Evolutionary conservation across 305 asterid species (phyloP).

Genomic region (Fraxinus dipetala): DNA sequence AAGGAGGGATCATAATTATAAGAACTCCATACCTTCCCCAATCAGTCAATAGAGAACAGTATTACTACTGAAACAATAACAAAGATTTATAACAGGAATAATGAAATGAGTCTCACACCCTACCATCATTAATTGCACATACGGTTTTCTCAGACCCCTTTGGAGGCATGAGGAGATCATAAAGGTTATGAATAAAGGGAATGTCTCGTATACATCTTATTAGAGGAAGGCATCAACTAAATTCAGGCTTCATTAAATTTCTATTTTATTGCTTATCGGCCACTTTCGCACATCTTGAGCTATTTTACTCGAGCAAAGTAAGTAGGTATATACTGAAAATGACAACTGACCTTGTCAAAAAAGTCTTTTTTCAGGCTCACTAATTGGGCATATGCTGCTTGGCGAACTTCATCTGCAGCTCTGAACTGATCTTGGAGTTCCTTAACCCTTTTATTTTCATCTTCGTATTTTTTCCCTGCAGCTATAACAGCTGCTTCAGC

Average conservation of each 20-base stretch:
- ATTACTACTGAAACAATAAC: not conserved
- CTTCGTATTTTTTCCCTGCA: slow-evolving; percentile 42
- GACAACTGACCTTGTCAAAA: slow-evolving; percentile 44
- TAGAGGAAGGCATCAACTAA: not conserved
- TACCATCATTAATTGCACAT: not conserved
- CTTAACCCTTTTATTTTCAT: slow-evolving; percentile 39
- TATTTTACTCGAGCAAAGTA: not conserved
- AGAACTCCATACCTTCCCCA: not conserved
- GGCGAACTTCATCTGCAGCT: slow-evolving; percentile 59
- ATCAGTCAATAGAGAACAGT: not conserved
- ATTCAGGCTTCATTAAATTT: not conserved
- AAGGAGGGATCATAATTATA: not conserved
- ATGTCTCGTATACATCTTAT: not conserved
- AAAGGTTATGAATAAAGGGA: not conserved
- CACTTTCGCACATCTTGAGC: not conserved
- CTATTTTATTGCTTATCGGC: not conserved
- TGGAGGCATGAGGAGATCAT: not conserved
- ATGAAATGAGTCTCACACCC: not conserved
- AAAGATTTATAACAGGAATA: not conserved
- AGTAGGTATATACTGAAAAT: not conserved
- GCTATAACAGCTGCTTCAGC: slow-evolving; percentile 41
- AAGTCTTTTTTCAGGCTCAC: slow-evolving; percentile 41
- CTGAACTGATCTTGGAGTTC: slow-evolving; percentile 45
- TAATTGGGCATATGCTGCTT: slow-evolving; percentile 44
- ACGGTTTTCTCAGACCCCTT: not conserved